phyloP scores from a whole-genome alignment of 495 filamentous ascomycete species.

The Pseudomonodictys pantanalensis region DNA sequence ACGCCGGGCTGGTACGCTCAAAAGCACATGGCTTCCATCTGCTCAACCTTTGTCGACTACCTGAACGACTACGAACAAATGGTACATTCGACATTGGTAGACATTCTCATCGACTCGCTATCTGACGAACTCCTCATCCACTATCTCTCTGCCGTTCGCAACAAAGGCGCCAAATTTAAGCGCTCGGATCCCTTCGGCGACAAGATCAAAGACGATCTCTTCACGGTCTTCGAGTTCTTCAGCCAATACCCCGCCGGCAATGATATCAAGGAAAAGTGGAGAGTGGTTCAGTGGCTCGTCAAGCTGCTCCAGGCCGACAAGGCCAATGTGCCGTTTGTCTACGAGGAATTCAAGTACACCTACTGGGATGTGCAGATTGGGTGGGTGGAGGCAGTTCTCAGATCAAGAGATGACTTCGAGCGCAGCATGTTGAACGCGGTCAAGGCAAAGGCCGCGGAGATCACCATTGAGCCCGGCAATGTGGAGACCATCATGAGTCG shows the following conservation, averaged over 20 bases:
- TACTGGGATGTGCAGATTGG: constrained; percentile 94
- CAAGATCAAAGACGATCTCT: constrained; percentile 85
- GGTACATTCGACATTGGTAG: constrained; percentile 77
- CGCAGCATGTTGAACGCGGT: constrained; percentile 80
- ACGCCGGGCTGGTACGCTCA: constrained; percentile 81
- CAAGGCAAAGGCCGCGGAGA: constrained; percentile 79
- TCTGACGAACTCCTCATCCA: constrained; percentile 81
- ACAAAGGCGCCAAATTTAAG: constrained; percentile 86
- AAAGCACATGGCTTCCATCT: constrained; percentile 81
- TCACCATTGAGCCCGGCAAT: constrained; percentile 62
- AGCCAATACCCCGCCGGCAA: constrained; percentile 59
- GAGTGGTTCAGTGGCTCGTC: constrained; percentile 77
- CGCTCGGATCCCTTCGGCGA: constrained; percentile 77
- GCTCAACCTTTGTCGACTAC: constrained; percentile 92
- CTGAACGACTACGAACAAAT: constrained; percentile 76
- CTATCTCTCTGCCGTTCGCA: constrained; percentile 83
- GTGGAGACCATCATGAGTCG: constrained; percentile 87
- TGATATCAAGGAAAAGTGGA: constrained; percentile 84
- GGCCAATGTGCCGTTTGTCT: constrained; percentile 65
- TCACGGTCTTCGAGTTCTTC: constrained; percentile 75
- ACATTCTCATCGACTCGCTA: constrained; percentile 86
- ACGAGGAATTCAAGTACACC: constrained; percentile 74
- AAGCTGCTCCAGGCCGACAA: constrained; percentile 75
- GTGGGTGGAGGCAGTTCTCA: constrained; percentile 94
- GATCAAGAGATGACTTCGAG: constrained; percentile 89